phyloP scores from a whole-genome alignment of 31 red algal genomes.

The Bonnemaisonia californica region DNA sequence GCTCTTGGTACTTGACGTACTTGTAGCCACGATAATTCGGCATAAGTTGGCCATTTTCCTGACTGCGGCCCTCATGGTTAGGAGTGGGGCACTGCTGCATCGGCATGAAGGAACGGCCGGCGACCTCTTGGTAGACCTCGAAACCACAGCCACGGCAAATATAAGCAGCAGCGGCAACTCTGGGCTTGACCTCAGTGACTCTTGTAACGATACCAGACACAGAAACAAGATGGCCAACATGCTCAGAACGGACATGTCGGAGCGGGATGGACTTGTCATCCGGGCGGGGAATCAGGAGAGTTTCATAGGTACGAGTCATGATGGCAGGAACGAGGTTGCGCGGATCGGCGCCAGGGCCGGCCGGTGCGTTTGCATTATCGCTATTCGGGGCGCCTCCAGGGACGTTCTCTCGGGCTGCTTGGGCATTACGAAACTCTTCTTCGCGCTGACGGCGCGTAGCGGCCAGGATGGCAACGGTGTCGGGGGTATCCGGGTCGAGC shows the following conservation, averaged over 20 bases:
- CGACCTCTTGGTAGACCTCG: slow-evolving; percentile 92
- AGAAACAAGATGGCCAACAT: slow-evolving; percentile 84
- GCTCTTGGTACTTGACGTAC: slow-evolving; percentile 96
- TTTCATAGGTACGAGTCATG: slow-evolving; percentile 87
- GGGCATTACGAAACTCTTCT: slow-evolving; percentile 75
- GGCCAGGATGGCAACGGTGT: slow-evolving; percentile 54
- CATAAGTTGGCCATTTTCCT: slow-evolving; percentile 58
- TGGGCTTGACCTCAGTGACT: slow-evolving; percentile 91
- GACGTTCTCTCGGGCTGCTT: slow-evolving; percentile 58
- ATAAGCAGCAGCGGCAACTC: slow-evolving; percentile 81
- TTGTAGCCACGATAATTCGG: slow-evolving; percentile 80
- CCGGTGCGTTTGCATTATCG: slow-evolving; percentile 38
- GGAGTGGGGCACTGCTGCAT: slow-evolving; percentile 69
- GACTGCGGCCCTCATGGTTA: slow-evolving; percentile 37
- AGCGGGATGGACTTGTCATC: slow-evolving; percentile 76
- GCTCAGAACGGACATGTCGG: slow-evolving; percentile 80
- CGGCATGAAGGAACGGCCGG: slow-evolving; percentile 85
- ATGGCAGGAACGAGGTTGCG: slow-evolving; percentile 73
- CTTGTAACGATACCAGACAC: slow-evolving; percentile 94
- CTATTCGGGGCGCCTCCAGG: slow-evolving; percentile 27
- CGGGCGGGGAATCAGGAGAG: slow-evolving; percentile 77
- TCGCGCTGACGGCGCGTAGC: slow-evolving; percentile 69
- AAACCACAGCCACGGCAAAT: slow-evolving; percentile 85
- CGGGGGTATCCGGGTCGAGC: slow-evolving; percentile 30
- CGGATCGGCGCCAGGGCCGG: slow-evolving; percentile 77